These are phyloP conservation scores for Neurospora sp. DNA, from an alignment of 495 filamentous ascomycete species.

Conservation along the genomic window DNA sequence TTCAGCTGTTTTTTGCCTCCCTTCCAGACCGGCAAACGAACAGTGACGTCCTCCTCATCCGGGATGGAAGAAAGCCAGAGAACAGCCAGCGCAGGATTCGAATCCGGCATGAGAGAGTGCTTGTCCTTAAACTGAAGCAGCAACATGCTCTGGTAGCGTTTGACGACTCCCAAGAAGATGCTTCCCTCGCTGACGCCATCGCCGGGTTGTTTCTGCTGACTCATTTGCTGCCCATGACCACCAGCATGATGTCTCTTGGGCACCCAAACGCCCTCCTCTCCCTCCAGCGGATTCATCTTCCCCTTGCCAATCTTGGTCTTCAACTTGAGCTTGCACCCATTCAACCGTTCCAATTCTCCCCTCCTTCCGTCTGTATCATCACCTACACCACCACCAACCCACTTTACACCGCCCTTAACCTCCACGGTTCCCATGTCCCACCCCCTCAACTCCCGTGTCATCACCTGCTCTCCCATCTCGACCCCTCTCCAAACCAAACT, in stretches of 20 bases:
- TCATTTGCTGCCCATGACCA: background rate
- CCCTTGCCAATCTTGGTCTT: constrained; percentile 39
- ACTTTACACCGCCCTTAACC: constrained; percentile 30
- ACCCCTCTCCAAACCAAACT: constrained; percentile 63
- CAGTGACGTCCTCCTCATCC: constrained; percentile 49
- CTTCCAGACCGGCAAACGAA: constrained; percentile 48
- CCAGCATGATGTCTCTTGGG: constrained; percentile 4
- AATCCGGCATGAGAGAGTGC: constrained; percentile 37
- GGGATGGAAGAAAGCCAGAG: constrained; percentile 57
- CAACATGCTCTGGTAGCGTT: constrained; percentile 49
- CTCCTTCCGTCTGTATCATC: background rate
- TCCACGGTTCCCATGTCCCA: constrained; percentile 61
- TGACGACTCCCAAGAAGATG: constrained; percentile 45
- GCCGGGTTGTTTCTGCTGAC: background rate
- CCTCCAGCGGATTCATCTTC: constrained; percentile 42
- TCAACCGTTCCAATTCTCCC: constrained; percentile 33
- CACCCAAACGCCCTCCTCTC: constrained; percentile 18
- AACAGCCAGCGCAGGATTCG: constrained; percentile 49
- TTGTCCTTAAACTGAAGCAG: constrained; percentile 49
- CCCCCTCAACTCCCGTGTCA: constrained; percentile 44
- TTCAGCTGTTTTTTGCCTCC: constrained; percentile 37
- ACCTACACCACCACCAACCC: background rate
- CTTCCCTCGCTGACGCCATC: constrained; percentile 32
- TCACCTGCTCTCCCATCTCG: constrained; percentile 46
- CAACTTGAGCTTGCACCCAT: constrained; percentile 42